Base-by-base conservation (phyloP, 2,329 filamentous ascomycete species). In the Sporothrix brasiliensis region DNA sequence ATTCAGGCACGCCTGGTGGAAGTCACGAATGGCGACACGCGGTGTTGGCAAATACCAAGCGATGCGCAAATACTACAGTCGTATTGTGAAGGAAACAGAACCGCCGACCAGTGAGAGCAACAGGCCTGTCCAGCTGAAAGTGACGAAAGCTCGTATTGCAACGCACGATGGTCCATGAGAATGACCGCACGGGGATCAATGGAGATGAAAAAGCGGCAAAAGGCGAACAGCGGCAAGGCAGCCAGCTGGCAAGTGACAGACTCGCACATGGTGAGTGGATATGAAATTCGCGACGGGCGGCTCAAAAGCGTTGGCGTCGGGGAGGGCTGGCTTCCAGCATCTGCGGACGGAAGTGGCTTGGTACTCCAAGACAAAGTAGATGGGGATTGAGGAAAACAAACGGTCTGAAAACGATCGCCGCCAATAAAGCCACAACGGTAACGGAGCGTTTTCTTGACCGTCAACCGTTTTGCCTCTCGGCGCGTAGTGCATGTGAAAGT, bases 51-150 rank as follows among this genome's bases (percentile, higher is more conserved):
- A 44, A 61, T 16, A 24, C n/a, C 19, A 24, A 61, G 56, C 34
- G 34, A 50, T 49, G 60, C 14, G 21, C 60, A 41, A 30, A 49
- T 65, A 41, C 60, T 30, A 49, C 41, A 4, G 41, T 65, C 41
- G 41, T 30, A 65, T 30, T 47, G 34, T 47, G 19, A 66, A 39
- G 27, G 52, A 50, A 50, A 52, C 27, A 56, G 53, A 24, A n/a
- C 13, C 44, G 14, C 4, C 14, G 14, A 34, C 34, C 21, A n/a
- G 56, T 63, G 60, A 63, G 41, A 49, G 24, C 14, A 11, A 14
- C 27, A 14, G 3, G 21, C 60, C 60, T 63, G 60, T 49, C 60
- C 60, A 24, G 60, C 41, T 49, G 60, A 63, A 63, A 49, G 19
- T 44, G 56, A 61, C 56, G 13, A 21, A 24, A n/a, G 34, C 34